These are phyloP conservation scores for Glomus cerebriforme DNA, from an alignment of 192 early-diverging fungal genomes.

Conservation along the genomic window DNA sequence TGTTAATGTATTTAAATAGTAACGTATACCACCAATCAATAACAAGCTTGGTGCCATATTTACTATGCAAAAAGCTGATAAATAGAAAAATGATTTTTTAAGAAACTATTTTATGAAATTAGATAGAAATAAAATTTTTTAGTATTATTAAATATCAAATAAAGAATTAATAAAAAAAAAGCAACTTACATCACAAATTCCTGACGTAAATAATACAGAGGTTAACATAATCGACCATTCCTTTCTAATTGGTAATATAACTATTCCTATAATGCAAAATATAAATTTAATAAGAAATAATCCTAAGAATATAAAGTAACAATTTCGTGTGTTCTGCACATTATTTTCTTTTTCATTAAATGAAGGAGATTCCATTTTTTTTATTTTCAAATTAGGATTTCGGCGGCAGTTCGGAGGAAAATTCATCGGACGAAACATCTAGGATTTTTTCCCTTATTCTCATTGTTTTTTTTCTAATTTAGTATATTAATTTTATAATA, in stretches of 20 bases:
- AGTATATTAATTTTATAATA: too few relatives aligned
- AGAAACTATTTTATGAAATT: not conserved
- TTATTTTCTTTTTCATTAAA: not conserved
- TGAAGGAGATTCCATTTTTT: not conserved
- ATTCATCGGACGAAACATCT: too few relatives aligned
- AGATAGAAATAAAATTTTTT: not conserved
- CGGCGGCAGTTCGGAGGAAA: too few relatives aligned
- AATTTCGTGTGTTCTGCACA: too few relatives aligned
- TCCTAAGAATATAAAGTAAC: not conserved
- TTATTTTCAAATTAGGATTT: too few relatives aligned
- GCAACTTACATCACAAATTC: not conserved
- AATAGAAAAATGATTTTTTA: not conserved
- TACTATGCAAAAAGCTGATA: not conserved
- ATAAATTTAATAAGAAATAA: not conserved
- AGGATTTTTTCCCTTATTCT: too few relatives aligned
- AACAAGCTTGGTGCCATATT: too few relatives aligned
- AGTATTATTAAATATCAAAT: not conserved
- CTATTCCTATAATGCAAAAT: not conserved
- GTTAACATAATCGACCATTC: not conserved
- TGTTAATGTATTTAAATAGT: too few relatives aligned
- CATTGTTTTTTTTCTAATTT: too few relatives aligned
- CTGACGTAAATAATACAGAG: not conserved
- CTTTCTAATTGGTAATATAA: not conserved
- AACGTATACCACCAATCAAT: too few relatives aligned
- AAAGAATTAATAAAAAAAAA: not conserved